Evolutionary conservation across 805 yeast species (phyloP).

Genomic region (Lachancea mirantina): DNA sequence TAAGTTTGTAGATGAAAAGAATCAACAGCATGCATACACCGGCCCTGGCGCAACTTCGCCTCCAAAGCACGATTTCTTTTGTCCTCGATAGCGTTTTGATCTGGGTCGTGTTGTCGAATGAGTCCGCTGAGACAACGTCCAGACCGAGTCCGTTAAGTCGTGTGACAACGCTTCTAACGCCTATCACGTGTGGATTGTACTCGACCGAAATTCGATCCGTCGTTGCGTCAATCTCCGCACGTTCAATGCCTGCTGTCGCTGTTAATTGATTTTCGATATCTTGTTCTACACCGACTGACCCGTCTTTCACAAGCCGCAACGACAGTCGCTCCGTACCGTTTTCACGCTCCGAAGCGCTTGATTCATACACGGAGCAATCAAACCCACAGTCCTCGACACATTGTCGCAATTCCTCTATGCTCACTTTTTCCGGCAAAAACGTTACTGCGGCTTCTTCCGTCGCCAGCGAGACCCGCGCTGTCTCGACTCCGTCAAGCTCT

Average conservation of each 20-base stretch:
- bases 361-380: too few relatives aligned
- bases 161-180: conserved; percentile 57
- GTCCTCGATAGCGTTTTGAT: conserved; percentile 57
- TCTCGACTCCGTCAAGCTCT: conserved; percentile 39
- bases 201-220: too few relatives aligned
- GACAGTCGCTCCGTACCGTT: too few relatives aligned
- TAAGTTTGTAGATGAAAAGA: conserved; percentile 40
- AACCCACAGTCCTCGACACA: conserved; percentile 73
- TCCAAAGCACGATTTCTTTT: conserved; percentile 72
- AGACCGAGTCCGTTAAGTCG: conserved; percentile 47
- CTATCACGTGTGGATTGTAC: conserved; percentile 46
- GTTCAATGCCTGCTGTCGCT: conserved; percentile 41
- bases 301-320: too few relatives aligned
- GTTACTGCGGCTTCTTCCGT: conserved; percentile 49
- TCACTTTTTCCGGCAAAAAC: conserved; percentile 35
- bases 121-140: conserved; percentile 41
- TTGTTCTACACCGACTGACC: conserved; percentile 47
- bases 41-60: conserved; percentile 44
- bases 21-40: conserved; percentile 58
- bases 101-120: conserved; percentile 59
- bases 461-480: conserved; percentile 44
- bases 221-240: too few relatives aligned
- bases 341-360: too few relatives aligned
- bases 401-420: conserved; percentile 35
- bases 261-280: conserved; percentile 59